A percentile compares a stretch with the other conserved stretches of the same genome.
These are phyloP conservation scores for Rosa multiflora DNA, from an alignment of 306 rosid species.

Conservation along the genomic window DNA sequence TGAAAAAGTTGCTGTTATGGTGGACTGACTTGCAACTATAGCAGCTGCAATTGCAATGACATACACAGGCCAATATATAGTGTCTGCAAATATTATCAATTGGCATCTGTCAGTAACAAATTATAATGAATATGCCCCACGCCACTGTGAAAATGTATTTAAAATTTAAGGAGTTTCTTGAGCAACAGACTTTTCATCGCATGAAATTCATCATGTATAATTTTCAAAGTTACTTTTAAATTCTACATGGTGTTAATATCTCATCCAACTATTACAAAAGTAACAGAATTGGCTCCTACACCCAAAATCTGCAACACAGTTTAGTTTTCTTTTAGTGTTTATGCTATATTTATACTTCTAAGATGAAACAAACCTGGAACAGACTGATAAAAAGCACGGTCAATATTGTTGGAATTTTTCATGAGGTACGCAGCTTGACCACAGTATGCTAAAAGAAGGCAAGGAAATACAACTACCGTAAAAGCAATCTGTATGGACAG, in stretches of 20 bases:
- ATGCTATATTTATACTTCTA: background rate
- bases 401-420: constrained; percentile 47
- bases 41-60: constrained; percentile 91
- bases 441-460: constrained; percentile 55
- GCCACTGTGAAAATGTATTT: background rate
- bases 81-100: constrained; percentile 44
- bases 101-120: constrained; percentile 25
- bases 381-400: constrained; percentile 74
- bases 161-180: background rate
- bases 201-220: background rate
- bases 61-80: constrained; percentile 90
- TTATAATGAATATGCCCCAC: background rate
- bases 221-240: background rate
- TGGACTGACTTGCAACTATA: constrained; percentile 92
- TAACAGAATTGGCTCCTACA: background rate
- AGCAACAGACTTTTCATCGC: background rate
- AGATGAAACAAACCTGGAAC: constrained; percentile 72
- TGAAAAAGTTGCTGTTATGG: constrained; percentile 88
- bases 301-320: background rate
- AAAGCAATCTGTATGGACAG: constrained; percentile 89
- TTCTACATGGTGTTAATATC: background rate
- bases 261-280: background rate
- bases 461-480: constrained; percentile 87
- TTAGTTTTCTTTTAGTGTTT: background rate
- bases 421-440: constrained; percentile 29